A percentile compares a stretch with the other conserved stretches of the same genome.
These are phyloP conservation scores for Pseudonitzschia multistriata DNA, from an alignment of 108 stramenopile species.

Conservation along the genomic window DNA sequence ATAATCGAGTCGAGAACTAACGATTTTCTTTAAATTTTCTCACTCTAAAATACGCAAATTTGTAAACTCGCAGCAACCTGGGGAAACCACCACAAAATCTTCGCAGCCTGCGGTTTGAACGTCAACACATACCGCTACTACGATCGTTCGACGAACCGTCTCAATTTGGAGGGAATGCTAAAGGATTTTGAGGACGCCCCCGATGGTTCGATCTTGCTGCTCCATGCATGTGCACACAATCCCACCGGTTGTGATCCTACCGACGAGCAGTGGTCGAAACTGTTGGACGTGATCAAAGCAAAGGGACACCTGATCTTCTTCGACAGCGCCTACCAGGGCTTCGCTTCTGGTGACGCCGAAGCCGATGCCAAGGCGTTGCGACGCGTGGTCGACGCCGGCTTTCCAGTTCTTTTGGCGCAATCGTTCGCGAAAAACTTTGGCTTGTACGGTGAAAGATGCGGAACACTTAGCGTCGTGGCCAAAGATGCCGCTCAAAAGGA, in stretches of 20 bases:
- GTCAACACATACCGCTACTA: constrained; percentile 91
- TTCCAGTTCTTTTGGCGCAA: constrained; percentile 90
- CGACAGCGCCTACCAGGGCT: constrained; percentile 98
- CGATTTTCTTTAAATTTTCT: background rate
- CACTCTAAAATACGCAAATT: background rate
- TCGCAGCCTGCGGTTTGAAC: constrained; percentile 83
- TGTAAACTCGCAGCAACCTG: constrained; percentile 51
- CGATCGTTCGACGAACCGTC: constrained; percentile 70
- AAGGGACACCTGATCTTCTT: constrained; percentile 89
- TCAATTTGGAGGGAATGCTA: constrained; percentile 88
- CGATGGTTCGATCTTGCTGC: constrained; percentile 82
- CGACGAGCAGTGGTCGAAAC: constrained; percentile 82
- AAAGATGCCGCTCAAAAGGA: constrained; percentile 73
- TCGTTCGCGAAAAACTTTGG: constrained; percentile 99
- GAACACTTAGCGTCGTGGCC: constrained; percentile 90
- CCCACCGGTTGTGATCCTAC: constrained; percentile 98
- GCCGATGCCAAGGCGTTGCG: constrained; percentile 90
- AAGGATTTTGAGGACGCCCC: constrained; percentile 83
- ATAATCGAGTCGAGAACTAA: background rate
- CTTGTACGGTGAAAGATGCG: constrained; percentile 96
- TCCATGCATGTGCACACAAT: constrained; percentile 99
- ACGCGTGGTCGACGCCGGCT: constrained; percentile 84
- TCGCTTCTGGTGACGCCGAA: constrained; percentile 95
- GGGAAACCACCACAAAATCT: constrained; percentile 97
- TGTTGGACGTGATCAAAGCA: constrained; percentile 72